Percentiles rank a stretch among this genome's conserved stretches.
Evolutionary conservation across 257 asterid species (phyloP).

Genomic region (Dorcoceras hygrometricum): DNA sequence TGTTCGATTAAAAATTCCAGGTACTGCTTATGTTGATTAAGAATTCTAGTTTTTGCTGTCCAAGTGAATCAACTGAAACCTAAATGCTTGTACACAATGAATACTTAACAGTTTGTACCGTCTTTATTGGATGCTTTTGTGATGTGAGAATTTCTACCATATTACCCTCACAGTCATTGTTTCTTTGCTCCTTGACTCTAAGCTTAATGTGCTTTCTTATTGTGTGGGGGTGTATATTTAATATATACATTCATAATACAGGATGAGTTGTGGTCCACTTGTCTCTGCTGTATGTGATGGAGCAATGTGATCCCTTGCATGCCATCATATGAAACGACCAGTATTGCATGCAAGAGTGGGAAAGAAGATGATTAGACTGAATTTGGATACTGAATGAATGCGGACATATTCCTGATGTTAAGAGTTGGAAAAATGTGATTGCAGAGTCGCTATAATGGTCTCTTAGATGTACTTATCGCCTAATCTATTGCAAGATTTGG

Average conservation of each 20-base stretch:
- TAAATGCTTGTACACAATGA: too few species aligned
- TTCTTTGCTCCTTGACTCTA: too few species aligned
- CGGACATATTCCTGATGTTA: conserved; percentile 55
- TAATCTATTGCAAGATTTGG: background rate
- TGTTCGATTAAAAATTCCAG: background rate
- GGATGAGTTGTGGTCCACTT: too few species aligned
- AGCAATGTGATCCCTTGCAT: conserved; percentile 98
- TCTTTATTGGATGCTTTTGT: too few species aligned
- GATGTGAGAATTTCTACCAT: too few species aligned
- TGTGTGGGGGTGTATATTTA: too few species aligned
- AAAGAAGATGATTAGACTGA: conserved; percentile 65
- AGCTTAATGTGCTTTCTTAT: too few species aligned
- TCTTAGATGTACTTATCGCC: background rate
- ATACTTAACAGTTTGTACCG: too few species aligned
- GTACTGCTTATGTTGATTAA: background rate
- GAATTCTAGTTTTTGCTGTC: background rate
- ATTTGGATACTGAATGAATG: too few species aligned
- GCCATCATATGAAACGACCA: conserved; percentile 84
- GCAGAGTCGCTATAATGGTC: conserved; percentile 45
- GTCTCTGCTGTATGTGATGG: conserved; percentile 70
- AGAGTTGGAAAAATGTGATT: conserved; percentile 72
- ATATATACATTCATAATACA: too few species aligned
- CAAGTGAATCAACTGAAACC: background rate
- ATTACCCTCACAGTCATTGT: too few species aligned
- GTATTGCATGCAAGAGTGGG: conserved; percentile 89